These are phyloP conservation scores for Sporothrix pallida DNA, from an alignment of 2,329 filamentous ascomycete species.

Conservation along the genomic window DNA sequence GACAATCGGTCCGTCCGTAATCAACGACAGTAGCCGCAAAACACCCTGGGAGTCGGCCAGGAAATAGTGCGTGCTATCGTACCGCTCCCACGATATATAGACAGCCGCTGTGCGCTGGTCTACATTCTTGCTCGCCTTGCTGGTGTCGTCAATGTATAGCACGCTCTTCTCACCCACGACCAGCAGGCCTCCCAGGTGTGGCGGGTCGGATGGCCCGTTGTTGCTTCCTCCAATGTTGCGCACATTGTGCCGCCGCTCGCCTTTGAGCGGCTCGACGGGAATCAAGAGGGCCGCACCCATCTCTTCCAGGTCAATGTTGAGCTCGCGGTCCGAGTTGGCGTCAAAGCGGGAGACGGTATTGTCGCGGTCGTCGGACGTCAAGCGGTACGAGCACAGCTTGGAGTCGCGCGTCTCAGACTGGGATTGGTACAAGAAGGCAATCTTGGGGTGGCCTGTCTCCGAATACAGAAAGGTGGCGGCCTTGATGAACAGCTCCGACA, in stretches of 20 bases:
- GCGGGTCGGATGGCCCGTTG: constrained; percentile 54
- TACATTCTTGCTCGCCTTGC: constrained; percentile 68
- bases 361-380: constrained; percentile 65
- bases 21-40: constrained; percentile 82
- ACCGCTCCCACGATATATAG: constrained; percentile 88
- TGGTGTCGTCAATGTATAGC: constrained; percentile 82
- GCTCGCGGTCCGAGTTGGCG: constrained; percentile 59
- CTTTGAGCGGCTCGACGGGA: constrained; percentile 61
- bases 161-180: constrained; percentile 81
- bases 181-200: constrained; percentile 70
- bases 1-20: constrained; percentile 70
- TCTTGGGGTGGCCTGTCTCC: constrained; percentile 62
- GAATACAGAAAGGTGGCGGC: constrained; percentile 63
- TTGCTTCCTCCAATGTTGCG: constrained; percentile 49
- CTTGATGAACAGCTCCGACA: constrained; percentile 66
- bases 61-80: constrained; percentile 82
- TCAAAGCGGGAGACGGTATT: constrained; percentile 61
- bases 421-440: constrained; percentile 64
- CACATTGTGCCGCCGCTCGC: constrained; percentile 65
- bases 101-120: constrained; percentile 75
- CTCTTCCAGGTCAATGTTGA: constrained; percentile 60
- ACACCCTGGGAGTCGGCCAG: constrained; percentile 89
- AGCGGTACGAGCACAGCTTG: constrained; percentile 62
- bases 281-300: constrained; percentile 66
- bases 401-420: constrained; percentile 59